Evolutionary conservation across 78 protist species (phyloP).

Genomic region (Mantamonas sphyraenae): DNA sequence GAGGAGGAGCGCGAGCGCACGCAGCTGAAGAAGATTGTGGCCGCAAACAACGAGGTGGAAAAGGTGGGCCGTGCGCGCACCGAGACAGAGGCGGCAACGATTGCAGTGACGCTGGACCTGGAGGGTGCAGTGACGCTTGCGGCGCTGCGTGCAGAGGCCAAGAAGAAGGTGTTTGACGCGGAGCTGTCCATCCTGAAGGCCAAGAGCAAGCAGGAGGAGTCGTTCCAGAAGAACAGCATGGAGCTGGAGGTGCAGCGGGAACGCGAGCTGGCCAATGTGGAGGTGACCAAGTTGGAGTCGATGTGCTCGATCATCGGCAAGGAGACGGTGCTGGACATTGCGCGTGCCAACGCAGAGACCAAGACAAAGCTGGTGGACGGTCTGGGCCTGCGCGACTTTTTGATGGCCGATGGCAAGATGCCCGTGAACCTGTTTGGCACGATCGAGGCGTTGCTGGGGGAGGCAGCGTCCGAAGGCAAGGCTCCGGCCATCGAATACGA

Average conservation of each 20-base stretch:
- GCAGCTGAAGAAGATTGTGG: slow-evolving; percentile 53
- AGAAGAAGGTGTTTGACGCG: slow-evolving; percentile 22
- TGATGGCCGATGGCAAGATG: slow-evolving; percentile 63
- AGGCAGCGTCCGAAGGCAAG: too few relatives aligned
- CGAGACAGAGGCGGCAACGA: slow-evolving; percentile 63
- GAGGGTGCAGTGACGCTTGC: slow-evolving; percentile 61
- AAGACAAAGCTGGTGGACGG: slow-evolving; percentile 59
- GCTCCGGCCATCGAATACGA: too few relatives aligned
- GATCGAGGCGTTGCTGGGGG: slow-evolving; percentile 53
- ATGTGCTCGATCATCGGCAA: slow-evolving; percentile 43
- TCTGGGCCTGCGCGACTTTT: slow-evolving; percentile 47
- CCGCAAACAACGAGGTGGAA: slow-evolving; percentile 55
- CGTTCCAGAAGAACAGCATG: slow-evolving; percentile 30
- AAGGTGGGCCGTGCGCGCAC: slow-evolving; percentile 66
- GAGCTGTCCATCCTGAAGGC: slow-evolving; percentile 22
- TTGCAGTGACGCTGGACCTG: slow-evolving; percentile 50
- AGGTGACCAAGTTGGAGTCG: slow-evolving; percentile 33
- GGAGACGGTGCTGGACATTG: slow-evolving; percentile 62
- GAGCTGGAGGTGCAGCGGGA: slow-evolving; percentile 41
- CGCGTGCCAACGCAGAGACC: slow-evolving; percentile 72
- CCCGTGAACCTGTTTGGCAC: slow-evolving; percentile 70
- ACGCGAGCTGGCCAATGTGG: slow-evolving; percentile 43
- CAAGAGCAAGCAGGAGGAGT: slow-evolving; percentile 35
- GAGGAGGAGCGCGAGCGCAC: slow-evolving; percentile 44
- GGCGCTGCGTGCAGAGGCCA: slow-evolving; percentile 32